Percentiles rank a stretch among this genome's conserved stretches.
Evolutionary conservation across 1,139 yeast species (phyloP).

Genomic region (Saccharomyces hybrid): DNA sequence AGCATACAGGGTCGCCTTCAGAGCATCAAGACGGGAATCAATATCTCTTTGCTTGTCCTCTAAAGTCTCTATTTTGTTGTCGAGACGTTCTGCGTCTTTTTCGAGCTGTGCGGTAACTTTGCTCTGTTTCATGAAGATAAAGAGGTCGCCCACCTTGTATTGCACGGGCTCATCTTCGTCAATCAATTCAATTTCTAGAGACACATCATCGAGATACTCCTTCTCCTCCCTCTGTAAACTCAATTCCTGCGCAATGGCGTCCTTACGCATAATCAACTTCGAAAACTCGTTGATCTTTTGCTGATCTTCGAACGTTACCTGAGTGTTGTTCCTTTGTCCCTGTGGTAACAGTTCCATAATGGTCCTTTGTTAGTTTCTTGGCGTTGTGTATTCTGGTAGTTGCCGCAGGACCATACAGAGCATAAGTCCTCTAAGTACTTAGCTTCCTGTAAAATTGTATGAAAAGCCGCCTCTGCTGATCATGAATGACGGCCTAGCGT

Average conservation of each 20-base stretch:
- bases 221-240: conserved; percentile 55
- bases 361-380: background rate
- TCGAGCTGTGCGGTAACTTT: conserved; percentile 65
- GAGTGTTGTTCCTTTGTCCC: conserved; percentile 60
- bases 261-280: conserved; percentile 64
- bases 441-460: background rate
- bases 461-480: background rate
- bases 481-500: background rate
- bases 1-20: conserved; percentile 72
- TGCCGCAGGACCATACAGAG: background rate
- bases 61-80: conserved; percentile 39
- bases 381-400: no score
- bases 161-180: conserved; percentile 63
- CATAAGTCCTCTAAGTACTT: background rate
- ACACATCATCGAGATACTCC: conserved; percentile 81
- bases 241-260: conserved; percentile 46
- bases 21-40: conserved; percentile 46
- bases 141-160: conserved; percentile 62
- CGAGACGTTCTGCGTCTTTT: conserved; percentile 46
- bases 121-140: conserved; percentile 56
- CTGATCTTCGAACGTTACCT: conserved; percentile 86
- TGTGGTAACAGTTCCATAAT: conserved; percentile 52
- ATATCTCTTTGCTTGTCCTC: conserved; percentile 44
- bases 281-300: conserved; percentile 83
- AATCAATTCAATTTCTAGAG: conserved; percentile 74